Conservation (phyloP, 345 rosid species). For the Populus tremula region DNA sequence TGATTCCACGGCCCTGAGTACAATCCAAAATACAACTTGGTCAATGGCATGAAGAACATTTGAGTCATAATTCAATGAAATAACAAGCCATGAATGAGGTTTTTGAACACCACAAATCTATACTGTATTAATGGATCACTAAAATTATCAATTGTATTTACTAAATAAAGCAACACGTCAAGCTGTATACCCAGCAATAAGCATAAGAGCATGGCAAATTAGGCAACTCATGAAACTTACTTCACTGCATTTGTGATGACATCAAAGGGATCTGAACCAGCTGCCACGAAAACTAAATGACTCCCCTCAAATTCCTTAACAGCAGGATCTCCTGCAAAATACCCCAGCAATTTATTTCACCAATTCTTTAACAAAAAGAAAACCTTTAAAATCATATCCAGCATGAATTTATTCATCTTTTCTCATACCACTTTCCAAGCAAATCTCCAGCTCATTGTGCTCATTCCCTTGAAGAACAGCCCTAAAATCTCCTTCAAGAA, state of each 20-base stretch:
- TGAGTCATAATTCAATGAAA: neutral
- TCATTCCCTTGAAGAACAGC: constrained; percentile 69
- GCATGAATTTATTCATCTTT: neutral
- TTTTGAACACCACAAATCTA: neutral
- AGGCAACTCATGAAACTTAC: constrained; percentile 25
- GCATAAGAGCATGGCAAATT: too few relatives aligned
- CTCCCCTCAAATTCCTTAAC: constrained; percentile 55
- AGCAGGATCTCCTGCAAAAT: constrained; percentile 53
- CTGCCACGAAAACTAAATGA: constrained; percentile 54
- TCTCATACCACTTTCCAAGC: constrained; percentile 58
- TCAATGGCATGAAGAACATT: neutral
- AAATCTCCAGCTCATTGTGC: constrained; percentile 55
- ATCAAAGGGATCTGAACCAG: constrained; percentile 61
- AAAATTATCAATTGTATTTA: too few relatives aligned
- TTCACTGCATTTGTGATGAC: constrained; percentile 58
- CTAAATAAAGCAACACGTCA: too few relatives aligned
- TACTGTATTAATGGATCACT: neutral
- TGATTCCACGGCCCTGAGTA: constrained; percentile 47
- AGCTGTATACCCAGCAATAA: too few relatives aligned
- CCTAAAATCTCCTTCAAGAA: constrained; percentile 66
- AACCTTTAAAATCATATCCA: neutral
- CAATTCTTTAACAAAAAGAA: neutral
- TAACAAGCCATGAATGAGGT: neutral
- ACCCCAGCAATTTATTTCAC: neutral
- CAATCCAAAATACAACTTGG: constrained; percentile 5